Evolutionary conservation across 192 early-diverging fungal species (phyloP), one percentile per base, ranked within the genome.

Genomic region (Podila clonocystis): DNA sequence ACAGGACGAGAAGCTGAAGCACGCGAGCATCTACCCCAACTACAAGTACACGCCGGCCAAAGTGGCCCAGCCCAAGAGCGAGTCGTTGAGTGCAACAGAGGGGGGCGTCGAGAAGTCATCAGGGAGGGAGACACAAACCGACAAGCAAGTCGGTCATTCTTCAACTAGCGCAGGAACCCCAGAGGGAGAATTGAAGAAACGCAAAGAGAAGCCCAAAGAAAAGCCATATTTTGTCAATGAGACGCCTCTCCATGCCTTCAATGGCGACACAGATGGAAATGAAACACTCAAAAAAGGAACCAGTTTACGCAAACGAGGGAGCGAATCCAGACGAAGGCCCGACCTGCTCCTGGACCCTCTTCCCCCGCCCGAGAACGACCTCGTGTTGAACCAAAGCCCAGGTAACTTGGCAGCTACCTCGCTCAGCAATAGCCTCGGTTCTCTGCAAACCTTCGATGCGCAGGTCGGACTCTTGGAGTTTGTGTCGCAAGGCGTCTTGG

Each of bases 21-120:
- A 89, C 65, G 73, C 72, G 33, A 50, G 73, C 7, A 50, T 72
- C 45, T 88, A 87, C 55, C 87, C 87, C 0, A 67, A 61, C 9
- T 87, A 86, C 73, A 85, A 83, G 52, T 87, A 85, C 41, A 66
- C 74, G 11, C 78, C 85, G 0, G 55, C 65, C 30, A 82, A 72
- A 34, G 58, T 65, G 34, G 31, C 58, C 1, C 58, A 60, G 65
- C 24, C n/a, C 50, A 61, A 58, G 48, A 70, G 17, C 24, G 22
- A n/a, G 28, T 36, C 52, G 9, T 28, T 5, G 9, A 24, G n/a
- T 17, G 20, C 63, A 57, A 7, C 19, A 28, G 52, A 6, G 12
- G 12, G 19, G 2, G 9, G 6, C 9, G 28, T n/a, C 9, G 22
- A 55, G 2, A 55, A 55, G n/a, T 3, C 8, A 24, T 5, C 41